These are phyloP conservation scores for Podila horticola DNA, from an alignment of 192 early-diverging fungal species.

Conservation along the genomic window DNA sequence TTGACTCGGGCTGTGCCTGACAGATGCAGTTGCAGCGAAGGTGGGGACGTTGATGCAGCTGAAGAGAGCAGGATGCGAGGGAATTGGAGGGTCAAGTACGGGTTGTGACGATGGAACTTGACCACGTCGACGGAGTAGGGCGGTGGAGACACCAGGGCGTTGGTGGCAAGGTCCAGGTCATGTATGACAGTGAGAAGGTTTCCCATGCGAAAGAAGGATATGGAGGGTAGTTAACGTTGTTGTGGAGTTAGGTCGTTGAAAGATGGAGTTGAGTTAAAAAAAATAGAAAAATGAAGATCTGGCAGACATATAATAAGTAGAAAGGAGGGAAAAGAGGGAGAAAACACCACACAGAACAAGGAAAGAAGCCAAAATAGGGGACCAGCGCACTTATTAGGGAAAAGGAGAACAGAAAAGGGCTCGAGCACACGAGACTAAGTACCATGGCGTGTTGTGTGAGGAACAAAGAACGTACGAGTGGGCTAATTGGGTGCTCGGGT, in stretches of 20 bases:
- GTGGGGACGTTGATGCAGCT: not conserved
- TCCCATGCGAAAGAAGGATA: not conserved
- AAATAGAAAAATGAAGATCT: not conserved
- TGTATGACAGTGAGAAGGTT: not conserved
- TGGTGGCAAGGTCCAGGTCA: not conserved
- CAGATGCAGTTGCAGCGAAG: not conserved
- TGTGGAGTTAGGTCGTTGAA: not conserved
- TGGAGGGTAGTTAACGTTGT: not conserved
- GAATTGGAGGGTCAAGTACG: not conserved
- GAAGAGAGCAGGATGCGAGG: not conserved
- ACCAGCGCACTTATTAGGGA: too few relatives aligned
- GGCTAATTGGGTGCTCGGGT: too few relatives aligned
- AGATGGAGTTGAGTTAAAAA: not conserved
- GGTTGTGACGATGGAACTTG: slow-evolving; percentile 3
- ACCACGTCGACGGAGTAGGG: not conserved
- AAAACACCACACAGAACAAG: too few relatives aligned
- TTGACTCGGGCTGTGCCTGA: not conserved
- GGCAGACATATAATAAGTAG: too few relatives aligned
- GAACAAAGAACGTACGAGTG: too few relatives aligned
- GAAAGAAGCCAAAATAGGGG: too few relatives aligned
- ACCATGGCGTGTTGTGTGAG: too few relatives aligned
- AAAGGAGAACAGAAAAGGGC: too few relatives aligned
- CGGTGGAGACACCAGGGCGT: not conserved
- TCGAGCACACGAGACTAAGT: too few relatives aligned
- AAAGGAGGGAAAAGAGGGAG: too few relatives aligned